Percentiles rank a stretch among this genome's conserved stretches.
Conservation (phyloP, 306 rosid species). For the Casuarina equisetifolia region DNA sequence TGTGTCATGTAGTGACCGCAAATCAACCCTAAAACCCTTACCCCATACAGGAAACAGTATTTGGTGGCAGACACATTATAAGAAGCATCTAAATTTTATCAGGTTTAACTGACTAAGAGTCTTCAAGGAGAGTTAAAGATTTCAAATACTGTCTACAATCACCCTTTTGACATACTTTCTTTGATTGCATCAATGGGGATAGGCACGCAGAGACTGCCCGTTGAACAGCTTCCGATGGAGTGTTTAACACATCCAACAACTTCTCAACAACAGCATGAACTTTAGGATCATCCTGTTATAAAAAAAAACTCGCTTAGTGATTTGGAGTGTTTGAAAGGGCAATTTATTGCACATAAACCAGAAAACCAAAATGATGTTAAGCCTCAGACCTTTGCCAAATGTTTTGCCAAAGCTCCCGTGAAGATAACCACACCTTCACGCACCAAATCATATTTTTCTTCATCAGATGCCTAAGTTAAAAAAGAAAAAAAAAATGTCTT, state of each 20-base stretch:
- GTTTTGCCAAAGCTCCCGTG: constrained; percentile 96
- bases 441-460: constrained; percentile 92
- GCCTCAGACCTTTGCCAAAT: constrained; percentile 72
- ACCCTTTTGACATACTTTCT: constrained; percentile 55
- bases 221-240: constrained; percentile 99
- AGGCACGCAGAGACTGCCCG: constrained; percentile 92
- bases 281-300: constrained; percentile 86
- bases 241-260: constrained; percentile 87
- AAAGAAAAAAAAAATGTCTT: constrained; percentile 17
- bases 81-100: background rate
- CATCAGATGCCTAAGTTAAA: constrained; percentile 69
- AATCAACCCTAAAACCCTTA: background rate
- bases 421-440: constrained; percentile 99
- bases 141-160: constrained; percentile 12
- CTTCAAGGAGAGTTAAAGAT: constrained; percentile 9
- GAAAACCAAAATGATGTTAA: constrained; percentile 11
- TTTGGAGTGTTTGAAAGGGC: background rate
- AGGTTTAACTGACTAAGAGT: constrained; percentile 17
- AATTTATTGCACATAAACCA: background rate
- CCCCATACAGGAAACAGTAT: background rate
- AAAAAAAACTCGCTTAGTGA: background rate
- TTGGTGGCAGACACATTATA: background rate
- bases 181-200: constrained; percentile 92
- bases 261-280: constrained; percentile 91
- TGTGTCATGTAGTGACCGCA: background rate